Conservation (phyloP, 1,284 basidiomycete species). For the Ustilago bromivora region DNA sequence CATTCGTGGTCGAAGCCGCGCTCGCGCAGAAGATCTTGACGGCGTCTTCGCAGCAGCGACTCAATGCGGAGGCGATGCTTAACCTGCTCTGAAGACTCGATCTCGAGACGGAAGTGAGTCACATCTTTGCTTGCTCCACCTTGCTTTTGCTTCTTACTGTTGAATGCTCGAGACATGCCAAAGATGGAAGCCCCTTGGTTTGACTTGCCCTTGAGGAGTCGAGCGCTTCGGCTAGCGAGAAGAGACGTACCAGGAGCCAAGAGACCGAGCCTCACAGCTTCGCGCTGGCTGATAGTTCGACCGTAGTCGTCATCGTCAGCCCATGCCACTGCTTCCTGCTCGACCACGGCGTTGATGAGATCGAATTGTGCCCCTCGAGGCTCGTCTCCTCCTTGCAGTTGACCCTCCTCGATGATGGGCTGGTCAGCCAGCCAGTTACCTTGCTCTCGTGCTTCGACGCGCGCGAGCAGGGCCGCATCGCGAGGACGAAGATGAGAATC, state of each 20-base stretch:
- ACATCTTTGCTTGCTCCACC: background rate
- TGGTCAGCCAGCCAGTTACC: constrained; percentile 48
- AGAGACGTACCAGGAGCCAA: constrained; percentile 21
- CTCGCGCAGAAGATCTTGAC: constrained; percentile 42
- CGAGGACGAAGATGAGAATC: constrained; percentile 25
- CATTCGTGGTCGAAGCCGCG: constrained; percentile 35
- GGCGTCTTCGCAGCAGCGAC: constrained; percentile 45
- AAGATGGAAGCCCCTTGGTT: constrained; percentile 7
- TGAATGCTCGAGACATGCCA: background rate
- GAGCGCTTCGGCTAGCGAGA: constrained; percentile 2
- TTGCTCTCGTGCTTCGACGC: constrained; percentile 30
- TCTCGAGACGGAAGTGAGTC: constrained; percentile 30
- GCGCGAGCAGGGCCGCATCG: constrained; percentile 34
- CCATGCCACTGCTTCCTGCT: constrained; percentile 56
- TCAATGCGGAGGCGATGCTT: constrained; percentile 41
- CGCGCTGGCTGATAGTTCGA: constrained; percentile 56
- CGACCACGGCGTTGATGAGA: constrained; percentile 49
- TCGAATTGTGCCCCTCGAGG: constrained; percentile 56
- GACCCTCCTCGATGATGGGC: constrained; percentile 47
- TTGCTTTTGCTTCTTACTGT: constrained; percentile 1
- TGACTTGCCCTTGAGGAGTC: constrained; percentile 13
- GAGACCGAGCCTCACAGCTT: constrained; percentile 57
- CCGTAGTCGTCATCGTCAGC: constrained; percentile 67
- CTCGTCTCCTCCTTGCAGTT: constrained; percentile 50
- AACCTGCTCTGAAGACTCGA: constrained; percentile 51